These are phyloP conservation scores for Skeletonema potamos DNA, from an alignment of 108 stramenopile genomes.

Conservation along the genomic window DNA sequence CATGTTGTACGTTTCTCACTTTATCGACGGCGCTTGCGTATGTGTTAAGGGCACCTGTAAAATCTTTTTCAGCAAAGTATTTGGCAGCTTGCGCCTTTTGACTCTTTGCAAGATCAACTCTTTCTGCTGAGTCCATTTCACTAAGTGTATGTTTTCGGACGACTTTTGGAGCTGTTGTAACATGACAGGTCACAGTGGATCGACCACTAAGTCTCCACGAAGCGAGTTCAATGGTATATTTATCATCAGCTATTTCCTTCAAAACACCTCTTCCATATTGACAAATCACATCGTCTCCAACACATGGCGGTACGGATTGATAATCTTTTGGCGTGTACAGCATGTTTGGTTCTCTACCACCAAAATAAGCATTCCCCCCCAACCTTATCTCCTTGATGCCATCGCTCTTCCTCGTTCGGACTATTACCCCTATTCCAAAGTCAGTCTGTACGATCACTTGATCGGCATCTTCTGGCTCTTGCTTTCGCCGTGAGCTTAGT, in stretches of 20 bases:
- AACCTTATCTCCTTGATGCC: conserved; percentile 66
- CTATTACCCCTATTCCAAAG: conserved; percentile 67
- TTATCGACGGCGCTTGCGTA: conserved; percentile 72
- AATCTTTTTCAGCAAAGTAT: conserved; percentile 56
- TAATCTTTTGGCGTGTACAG: conserved; percentile 56
- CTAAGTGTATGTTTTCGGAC: conserved; percentile 50
- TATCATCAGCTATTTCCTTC: conserved; percentile 8
- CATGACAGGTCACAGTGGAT: conserved; percentile 62
- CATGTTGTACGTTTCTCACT: conserved; percentile 79
- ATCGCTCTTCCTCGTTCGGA: conserved; percentile 45
- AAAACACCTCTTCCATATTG: conserved; percentile 66
- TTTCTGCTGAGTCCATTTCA: conserved; percentile 74
- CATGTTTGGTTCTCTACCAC: conserved; percentile 24
- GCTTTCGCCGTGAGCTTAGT: neutral
- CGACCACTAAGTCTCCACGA: conserved; percentile 71
- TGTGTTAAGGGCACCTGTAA: conserved; percentile 46
- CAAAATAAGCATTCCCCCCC: conserved; percentile 23
- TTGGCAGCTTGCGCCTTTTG: conserved; percentile 54
- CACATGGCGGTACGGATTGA: conserved; percentile 57
- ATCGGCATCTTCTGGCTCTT: conserved; percentile 57
- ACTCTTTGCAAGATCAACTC: conserved; percentile 53
- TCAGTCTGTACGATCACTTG: conserved; percentile 70
- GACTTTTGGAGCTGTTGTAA: conserved; percentile 48
- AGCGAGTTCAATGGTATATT: conserved; percentile 52
- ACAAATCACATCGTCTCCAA: conserved; percentile 70